Evolutionary conservation across 768 basidiomycete species (phyloP).

Genomic region (Amanita thiersii): DNA sequence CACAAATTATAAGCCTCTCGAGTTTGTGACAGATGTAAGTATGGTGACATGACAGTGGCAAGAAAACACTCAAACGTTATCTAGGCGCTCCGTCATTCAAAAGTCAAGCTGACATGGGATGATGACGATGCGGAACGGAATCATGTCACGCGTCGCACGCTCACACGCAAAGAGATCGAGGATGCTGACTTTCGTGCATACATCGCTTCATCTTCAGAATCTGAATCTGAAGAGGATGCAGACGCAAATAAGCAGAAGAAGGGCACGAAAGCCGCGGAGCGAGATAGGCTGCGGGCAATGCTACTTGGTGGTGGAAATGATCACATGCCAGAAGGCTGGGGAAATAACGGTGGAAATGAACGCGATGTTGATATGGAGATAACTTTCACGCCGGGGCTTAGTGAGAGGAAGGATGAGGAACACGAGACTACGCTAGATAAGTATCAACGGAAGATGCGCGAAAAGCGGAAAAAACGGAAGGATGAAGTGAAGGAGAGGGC

Average conservation of each 20-base stretch:
- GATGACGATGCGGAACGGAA: constrained; percentile 89
- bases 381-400: constrained; percentile 86
- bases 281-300: constrained; percentile 70
- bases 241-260: constrained; percentile 16
- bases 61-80: neutral
- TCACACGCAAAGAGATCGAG: constrained; percentile 83
- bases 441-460: constrained; percentile 85
- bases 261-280: constrained; percentile 34
- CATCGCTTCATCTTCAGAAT: constrained; percentile 62
- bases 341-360: constrained; percentile 31
- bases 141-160: constrained; percentile 66
- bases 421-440: constrained; percentile 86
- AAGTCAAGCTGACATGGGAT: constrained; percentile 98
- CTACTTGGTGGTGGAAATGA: constrained; percentile 62
- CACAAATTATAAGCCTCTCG: constrained; percentile 61
- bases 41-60: neutral
- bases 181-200: constrained; percentile 84
- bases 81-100: constrained; percentile 94
- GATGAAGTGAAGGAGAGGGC: constrained; percentile 43
- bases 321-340: constrained; percentile 82
- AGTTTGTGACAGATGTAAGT: constrained; percentile 90
- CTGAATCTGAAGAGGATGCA: constrained; percentile 40
- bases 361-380: constrained; percentile 85
- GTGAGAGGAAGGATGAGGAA: constrained; percentile 37
- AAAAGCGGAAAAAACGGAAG: constrained; percentile 80